Percentiles rank a stretch among this genome's conserved stretches.
These are phyloP conservation scores for Aspergillus mulundensis DNA, from an alignment of 495 filamentous ascomycete species.

Conservation along the genomic window DNA sequence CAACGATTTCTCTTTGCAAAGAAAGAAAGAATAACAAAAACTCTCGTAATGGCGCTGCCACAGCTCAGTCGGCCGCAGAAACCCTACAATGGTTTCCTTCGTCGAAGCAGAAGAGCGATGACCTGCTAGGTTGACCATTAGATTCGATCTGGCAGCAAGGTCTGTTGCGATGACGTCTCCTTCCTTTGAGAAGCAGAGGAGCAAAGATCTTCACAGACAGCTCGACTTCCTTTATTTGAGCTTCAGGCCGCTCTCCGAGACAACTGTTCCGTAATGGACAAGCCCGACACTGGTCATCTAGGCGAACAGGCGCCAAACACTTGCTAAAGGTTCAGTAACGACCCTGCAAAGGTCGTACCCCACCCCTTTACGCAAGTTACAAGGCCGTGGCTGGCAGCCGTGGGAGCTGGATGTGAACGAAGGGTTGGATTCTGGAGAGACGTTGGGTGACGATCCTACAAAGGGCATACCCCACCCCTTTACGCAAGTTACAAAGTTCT, in stretches of 20 bases:
- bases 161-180: not conserved
- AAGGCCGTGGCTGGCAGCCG: no score
- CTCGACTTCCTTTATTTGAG: not conserved
- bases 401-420: no score
- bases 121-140: not conserved
- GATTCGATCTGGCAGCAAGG: not conserved
- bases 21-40: not conserved
- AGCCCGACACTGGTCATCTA: no score
- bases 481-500: not conserved
- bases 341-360: no score
- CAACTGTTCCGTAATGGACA: not conserved
- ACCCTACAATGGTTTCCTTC: not conserved
- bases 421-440: not conserved
- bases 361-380: no score
- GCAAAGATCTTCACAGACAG: not conserved
- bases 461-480: not conserved
- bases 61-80: not conserved
- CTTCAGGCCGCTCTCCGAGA: not conserved
- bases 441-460: not conserved
- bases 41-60: not conserved
- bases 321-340: no score
- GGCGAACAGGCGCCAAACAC: no score
- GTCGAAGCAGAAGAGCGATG: not conserved
- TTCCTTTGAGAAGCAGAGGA: not conserved
- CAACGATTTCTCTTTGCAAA: not conserved